Evolutionary conservation across 106 monocot species (phyloP).

Genomic region (Iris macrosiphon): DNA sequence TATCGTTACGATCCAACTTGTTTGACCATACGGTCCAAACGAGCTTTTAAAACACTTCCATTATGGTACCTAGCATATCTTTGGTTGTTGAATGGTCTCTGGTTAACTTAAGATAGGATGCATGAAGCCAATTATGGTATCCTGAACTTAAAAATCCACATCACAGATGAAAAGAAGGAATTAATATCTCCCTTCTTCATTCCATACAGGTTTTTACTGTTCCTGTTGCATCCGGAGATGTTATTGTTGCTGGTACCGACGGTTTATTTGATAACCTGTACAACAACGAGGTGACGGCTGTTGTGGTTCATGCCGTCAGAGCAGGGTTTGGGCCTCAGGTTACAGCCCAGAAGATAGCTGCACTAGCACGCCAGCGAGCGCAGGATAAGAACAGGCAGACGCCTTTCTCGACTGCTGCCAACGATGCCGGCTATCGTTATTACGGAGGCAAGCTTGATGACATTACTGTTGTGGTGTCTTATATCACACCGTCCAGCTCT

Average conservation of each 20-base stretch:
- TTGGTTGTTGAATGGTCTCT: too few relatives aligned
- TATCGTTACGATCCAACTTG: too few relatives aligned
- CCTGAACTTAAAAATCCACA: too few relatives aligned
- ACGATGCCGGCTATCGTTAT: conserved; percentile 51
- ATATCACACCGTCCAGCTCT: conserved; percentile 10
- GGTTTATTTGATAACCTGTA: conserved; percentile 53
- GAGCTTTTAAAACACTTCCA: too few relatives aligned
- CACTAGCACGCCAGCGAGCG: conserved; percentile 43
- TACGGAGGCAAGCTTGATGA: conserved; percentile 23
- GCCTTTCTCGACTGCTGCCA: conserved; percentile 47
- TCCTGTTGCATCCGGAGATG: conserved; percentile 41
- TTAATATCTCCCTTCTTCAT: too few relatives aligned
- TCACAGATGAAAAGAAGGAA: too few relatives aligned
- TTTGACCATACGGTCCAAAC: too few relatives aligned
- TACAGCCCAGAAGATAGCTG: conserved; percentile 39
- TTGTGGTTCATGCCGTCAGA: conserved; percentile 33
- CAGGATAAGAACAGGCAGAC: conserved; percentile 47
- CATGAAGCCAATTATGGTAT: too few relatives aligned
- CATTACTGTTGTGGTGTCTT: conserved; percentile 52
- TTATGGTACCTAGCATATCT: too few relatives aligned
- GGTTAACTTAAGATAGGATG: too few relatives aligned
- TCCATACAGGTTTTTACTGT: conserved; percentile 31
- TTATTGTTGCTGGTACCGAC: conserved; percentile 45
- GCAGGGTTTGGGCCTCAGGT: conserved; percentile 14
- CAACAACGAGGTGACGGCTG: conserved; percentile 33